Evolutionary conservation across 139 green algal species (phyloP), one percentile per base, ranked within the genome.

Genomic region (Chlamydomonas sphaeroides): DNA sequence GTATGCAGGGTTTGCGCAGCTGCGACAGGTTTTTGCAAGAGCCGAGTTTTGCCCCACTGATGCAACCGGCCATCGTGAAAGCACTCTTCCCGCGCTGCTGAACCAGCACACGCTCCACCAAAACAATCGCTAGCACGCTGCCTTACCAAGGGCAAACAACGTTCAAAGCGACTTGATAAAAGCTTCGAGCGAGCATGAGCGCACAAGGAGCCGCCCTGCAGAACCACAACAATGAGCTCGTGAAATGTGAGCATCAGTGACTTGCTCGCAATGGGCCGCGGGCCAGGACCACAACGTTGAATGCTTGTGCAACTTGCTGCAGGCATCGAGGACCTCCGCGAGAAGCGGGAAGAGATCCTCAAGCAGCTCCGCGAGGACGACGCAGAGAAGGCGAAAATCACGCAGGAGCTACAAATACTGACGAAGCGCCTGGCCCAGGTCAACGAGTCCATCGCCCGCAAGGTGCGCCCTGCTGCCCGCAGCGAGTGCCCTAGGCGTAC

Each of bases 291-390:
- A n/a, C n/a, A n/a, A n/a, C n/a, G n/a, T n/a, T n/a, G n/a, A n/a
- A n/a, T n/a, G n/a, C 6, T 51, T 56, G 6, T 3, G 49, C 49
- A 56, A 23, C 8, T 20, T 18, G 18, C 49, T 78, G 36, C 89
- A 95, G 92, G 93, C 80, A 95, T 97, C 48, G 93, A 97, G 76
- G 94, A 97, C 65, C 71, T 97, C 26, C 80, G 89, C 20, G 92
- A 96, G 69, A 96, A 94, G 78, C 79, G 92, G 15, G 90, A 92
- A 48, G 88, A 93, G 76, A 89, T 97, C 21, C 73, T 91, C 2
- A 85, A 90, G 35, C 88, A 92, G 59, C 87, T 95, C 3, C 69
- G 89, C 30, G 91, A 95, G 36, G 92, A 97, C 36, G 91, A 95
- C 84, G 67, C 79, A 3, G 91, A 96, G 66, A 94, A 94, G 78